These are phyloP conservation scores for Diospyros lotus DNA, from an alignment of 148 eudicot genomes.

Conservation along the genomic window DNA sequence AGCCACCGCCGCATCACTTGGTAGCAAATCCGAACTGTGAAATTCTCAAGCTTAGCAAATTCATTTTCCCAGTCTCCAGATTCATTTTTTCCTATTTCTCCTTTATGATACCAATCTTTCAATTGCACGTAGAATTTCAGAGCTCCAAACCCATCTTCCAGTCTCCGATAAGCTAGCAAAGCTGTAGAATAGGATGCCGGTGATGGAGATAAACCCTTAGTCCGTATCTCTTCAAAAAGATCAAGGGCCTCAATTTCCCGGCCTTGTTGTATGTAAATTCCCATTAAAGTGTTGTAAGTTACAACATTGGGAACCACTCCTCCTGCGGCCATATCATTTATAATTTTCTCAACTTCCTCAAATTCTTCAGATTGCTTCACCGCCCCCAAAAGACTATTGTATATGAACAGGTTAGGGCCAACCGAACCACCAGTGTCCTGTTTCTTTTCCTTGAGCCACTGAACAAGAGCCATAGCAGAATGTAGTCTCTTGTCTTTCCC, in stretches of 20 bases:
- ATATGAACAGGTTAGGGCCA: slow-evolving; percentile 65
- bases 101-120: slow-evolving; percentile 47
- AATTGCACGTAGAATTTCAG: slow-evolving; percentile 46
- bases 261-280: slow-evolving; percentile 58
- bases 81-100: slow-evolving; percentile 37
- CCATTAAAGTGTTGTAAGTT: slow-evolving; percentile 83
- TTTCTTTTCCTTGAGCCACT: slow-evolving; percentile 69
- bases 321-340: slow-evolving; percentile 54
- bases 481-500: slow-evolving; percentile 74
- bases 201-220: slow-evolving; percentile 65
- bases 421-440: slow-evolving; percentile 26
- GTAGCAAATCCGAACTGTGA: slow-evolving; percentile 68
- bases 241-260: slow-evolving; percentile 54
- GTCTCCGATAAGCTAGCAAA: slow-evolving; percentile 65
- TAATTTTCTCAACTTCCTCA: slow-evolving; percentile 43
- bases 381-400: slow-evolving; percentile 76
- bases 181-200: slow-evolving; percentile 82
- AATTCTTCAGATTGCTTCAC: slow-evolving; percentile 52
- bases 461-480: slow-evolving; percentile 68
- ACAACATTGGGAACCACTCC: slow-evolving; percentile 68
- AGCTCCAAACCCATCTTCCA: slow-evolving; percentile 87
- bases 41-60: slow-evolving; percentile 53
- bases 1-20: slow-evolving; percentile 91
- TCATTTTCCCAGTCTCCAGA: slow-evolving; percentile 65
- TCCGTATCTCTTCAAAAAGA: slow-evolving; percentile 50